Conservation (phyloP, 2,329 filamentous ascomycete genomes). For the Ophiocordyceps camponoti-saundersi region DNA sequence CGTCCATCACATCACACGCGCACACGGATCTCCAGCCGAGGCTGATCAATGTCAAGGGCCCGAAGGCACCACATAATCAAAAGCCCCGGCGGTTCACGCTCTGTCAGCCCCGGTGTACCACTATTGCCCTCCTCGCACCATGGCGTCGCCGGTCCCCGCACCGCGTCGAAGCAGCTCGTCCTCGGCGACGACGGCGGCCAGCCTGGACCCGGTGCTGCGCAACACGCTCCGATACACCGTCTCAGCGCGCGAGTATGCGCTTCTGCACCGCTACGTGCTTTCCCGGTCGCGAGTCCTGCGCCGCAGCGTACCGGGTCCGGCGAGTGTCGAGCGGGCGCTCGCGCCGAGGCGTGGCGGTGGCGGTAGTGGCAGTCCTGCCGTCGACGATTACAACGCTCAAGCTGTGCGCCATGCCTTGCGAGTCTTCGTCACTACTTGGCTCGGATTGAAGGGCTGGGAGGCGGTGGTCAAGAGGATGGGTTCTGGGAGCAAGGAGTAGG, state of each 20-base stretch:
- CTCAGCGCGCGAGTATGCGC: slow-evolving; percentile 68
- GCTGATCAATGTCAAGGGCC: too few relatives aligned
- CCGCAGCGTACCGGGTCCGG: slow-evolving; percentile 36
- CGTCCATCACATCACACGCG: too few relatives aligned
- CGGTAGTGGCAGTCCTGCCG: slow-evolving; percentile 9
- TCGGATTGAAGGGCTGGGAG: slow-evolving; percentile 47
- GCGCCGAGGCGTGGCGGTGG: slow-evolving; percentile 10
- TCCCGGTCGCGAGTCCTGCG: slow-evolving; percentile 48
- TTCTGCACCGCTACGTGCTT: slow-evolving; percentile 68
- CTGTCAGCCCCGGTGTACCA: too few relatives aligned
- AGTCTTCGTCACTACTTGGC: slow-evolving; percentile 47
- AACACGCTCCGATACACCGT: slow-evolving; percentile 81
- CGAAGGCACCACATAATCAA: too few relatives aligned
- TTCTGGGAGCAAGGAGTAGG: slow-evolving; percentile 23
- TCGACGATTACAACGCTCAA: slow-evolving; percentile 52
- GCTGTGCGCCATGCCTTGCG: slow-evolving; percentile 55
- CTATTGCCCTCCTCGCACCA: not conserved
- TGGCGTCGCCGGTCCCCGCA: not conserved
- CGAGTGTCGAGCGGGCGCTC: slow-evolving; percentile 28
- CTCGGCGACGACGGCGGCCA: not conserved
- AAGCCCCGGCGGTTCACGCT: too few relatives aligned
- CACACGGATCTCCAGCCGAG: too few relatives aligned
- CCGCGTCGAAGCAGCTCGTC: not conserved
- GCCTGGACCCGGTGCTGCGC: slow-evolving; percentile 55
- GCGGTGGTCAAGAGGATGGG: slow-evolving; percentile 30